Conservation (phyloP, 163 green algal species). For the Volvox carteri region DNA sequence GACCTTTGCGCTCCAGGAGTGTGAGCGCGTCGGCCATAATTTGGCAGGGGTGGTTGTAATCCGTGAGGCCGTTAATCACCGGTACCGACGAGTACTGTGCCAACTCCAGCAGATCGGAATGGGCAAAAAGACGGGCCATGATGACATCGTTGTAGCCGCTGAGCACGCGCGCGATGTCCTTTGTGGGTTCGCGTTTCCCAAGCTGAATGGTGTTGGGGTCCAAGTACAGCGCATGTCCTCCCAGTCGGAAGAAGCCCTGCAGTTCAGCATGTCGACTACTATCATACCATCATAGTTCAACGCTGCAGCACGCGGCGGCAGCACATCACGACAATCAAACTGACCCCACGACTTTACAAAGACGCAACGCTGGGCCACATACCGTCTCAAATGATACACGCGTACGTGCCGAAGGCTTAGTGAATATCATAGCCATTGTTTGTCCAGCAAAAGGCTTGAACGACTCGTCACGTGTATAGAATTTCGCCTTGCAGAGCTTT, state of each 20-base stretch:
- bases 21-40: slow-evolving; percentile 99
- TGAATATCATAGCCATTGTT: slow-evolving; percentile 99
- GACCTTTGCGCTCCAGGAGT: slow-evolving; percentile 92
- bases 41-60: slow-evolving; percentile 99
- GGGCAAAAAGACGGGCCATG: slow-evolving; percentile 98
- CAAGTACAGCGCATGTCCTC: slow-evolving; percentile 97
- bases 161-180: slow-evolving; percentile 96
- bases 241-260: slow-evolving; percentile 96
- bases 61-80: slow-evolving; percentile 98
- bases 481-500: slow-evolving; percentile 85
- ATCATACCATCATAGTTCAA: neutral
- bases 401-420: slow-evolving; percentile 98
- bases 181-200: slow-evolving; percentile 96
- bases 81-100: slow-evolving; percentile 90
- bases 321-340: neutral
- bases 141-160: slow-evolving; percentile 94
- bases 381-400: slow-evolving; percentile 98
- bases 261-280: neutral
- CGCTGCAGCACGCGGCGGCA: neutral
- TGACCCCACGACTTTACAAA: neutral
- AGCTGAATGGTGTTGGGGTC: slow-evolving; percentile 97
- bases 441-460: slow-evolving; percentile 96
- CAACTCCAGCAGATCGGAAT: slow-evolving; percentile 95
- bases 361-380: slow-evolving; percentile 58
- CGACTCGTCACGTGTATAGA: slow-evolving; percentile 80